A percentile compares a stretch with the other conserved stretches of the same genome.
Evolutionary conservation across 2,329 filamentous ascomycete genomes (phyloP).

Genomic region (Colletotrichum truncatum): DNA sequence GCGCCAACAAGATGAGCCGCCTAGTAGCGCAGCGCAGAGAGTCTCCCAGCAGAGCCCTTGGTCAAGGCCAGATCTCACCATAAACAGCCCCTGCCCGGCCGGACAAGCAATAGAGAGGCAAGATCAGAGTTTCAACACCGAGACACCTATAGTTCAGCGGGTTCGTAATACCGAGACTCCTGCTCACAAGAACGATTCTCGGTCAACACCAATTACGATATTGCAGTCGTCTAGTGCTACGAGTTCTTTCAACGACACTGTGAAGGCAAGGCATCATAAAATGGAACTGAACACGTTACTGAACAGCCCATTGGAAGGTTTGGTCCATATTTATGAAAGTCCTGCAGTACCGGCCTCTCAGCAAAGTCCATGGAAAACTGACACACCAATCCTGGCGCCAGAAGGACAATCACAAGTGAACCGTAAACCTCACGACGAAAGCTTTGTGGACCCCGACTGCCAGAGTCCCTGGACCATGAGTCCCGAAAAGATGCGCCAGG

Average conservation of each 20-base stretch:
- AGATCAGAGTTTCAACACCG: neutral
- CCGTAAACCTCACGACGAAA: neutral
- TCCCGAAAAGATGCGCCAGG: conserved; percentile 16
- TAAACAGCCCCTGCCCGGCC: neutral
- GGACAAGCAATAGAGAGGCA: neutral
- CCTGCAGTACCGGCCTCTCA: conserved; percentile 13
- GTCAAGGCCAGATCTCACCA: conserved; percentile 3
- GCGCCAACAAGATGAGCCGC: too few species aligned
- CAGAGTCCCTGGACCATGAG: conserved; percentile 34
- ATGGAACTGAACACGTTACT: too few species aligned
- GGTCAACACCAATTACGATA: neutral
- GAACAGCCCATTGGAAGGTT: neutral
- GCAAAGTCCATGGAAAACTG: conserved; percentile 24
- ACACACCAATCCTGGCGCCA: neutral
- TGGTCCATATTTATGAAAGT: neutral
- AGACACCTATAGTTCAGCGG: neutral
- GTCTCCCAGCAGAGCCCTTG: conserved; percentile 7
- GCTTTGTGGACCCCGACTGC: neutral
- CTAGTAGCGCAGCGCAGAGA: neutral
- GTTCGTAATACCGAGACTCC: neutral
- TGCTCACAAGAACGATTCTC: neutral
- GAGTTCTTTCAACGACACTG: neutral
- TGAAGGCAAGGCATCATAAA: too few species aligned
- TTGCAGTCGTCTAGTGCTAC: neutral
- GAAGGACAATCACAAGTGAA: neutral